Evolutionary conservation across 495 filamentous ascomycete genomes (phyloP), one percentile per base, ranked within the genome.

Genomic region (Neurospora sublineolata): DNA sequence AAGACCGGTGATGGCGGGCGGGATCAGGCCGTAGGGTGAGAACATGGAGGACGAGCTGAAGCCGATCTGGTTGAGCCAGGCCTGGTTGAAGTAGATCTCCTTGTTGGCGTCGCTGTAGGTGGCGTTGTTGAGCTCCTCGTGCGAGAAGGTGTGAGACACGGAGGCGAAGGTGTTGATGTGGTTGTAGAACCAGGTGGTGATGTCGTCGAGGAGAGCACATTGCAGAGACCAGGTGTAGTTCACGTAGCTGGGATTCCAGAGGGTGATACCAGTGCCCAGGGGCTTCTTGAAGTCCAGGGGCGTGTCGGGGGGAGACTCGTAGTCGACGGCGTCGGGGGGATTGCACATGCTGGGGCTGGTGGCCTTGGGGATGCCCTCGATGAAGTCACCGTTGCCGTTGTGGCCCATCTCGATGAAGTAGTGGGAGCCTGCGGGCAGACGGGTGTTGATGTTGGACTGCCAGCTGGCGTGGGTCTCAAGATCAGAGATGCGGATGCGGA

Each of bases 101-200:
- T 84, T 85, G 72, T 73, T 72, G 12, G 86, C 80, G 77, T 90
- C 88, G 4, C 76, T 73, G 78, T 87, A 89, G 20, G 88, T 90
- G 27, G 87, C 86, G 71, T 89, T 89, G 76, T 89, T 83, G 72
- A 88, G 79, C 68, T 85, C 86, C 75, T 84, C 77, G 72, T 90
- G 88, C 10, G 86, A 88, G 80, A 88, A 90, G 12, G 88, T 90
- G 81, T 90, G 88, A 4, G 88, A 89, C 7, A 90, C 79, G 12
- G 85, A 82, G 6, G 80, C 85, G 74, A 87, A 89, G 23, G 79
- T 80, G 76, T 89, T 80, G 0, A 79, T 76, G 76, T 90, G 88
- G 40, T 71, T 85, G 60, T 78, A 76, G 75, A 86, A 87, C 86
- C 86, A 89, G 9, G 77, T 73, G 68, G 85, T 75, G 6, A 90